These are phyloP conservation scores for Brassica rapa DNA, from an alignment of 345 rosid species.

Conservation along the genomic window DNA sequence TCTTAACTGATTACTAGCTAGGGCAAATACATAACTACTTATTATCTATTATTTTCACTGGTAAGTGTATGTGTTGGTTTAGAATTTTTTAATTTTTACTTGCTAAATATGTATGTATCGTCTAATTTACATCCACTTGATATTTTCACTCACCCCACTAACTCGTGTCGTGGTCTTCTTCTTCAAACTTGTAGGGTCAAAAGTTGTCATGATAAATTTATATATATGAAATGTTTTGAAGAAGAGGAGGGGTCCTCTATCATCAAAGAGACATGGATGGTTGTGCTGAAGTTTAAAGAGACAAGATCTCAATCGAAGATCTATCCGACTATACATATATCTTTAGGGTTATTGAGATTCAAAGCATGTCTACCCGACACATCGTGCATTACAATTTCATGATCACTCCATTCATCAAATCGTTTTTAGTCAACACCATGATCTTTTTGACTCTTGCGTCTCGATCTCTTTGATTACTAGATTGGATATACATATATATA, in stretches of 20 bases:
- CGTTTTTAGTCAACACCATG: conserved; percentile 12
- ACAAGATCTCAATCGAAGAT: conserved; percentile 33
- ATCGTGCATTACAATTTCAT: conserved; percentile 28
- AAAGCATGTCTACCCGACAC: conserved; percentile 35
- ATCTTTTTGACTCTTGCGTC: conserved; percentile 29
- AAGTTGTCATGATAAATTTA: conserved; percentile 39
- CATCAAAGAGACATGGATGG: conserved; percentile 37
- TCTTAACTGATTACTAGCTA: not conserved
- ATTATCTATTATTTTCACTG: not conserved
- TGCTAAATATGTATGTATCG: not conserved
- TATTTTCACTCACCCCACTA: conserved; percentile 1
- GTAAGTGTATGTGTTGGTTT: not conserved
- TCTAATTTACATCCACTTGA: conserved; percentile 4
- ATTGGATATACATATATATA: not conserved
- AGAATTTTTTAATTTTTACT: not conserved
- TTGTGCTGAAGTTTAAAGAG: conserved; percentile 30
- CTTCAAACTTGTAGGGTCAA: conserved; percentile 31
- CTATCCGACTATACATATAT: conserved; percentile 15
- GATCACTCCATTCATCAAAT: conserved; percentile 24
- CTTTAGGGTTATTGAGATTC: conserved; percentile 4
- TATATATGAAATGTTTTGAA: conserved; percentile 24
- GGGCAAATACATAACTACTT: not conserved
- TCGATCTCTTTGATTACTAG: conserved; percentile 2
- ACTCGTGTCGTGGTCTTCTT: not conserved
- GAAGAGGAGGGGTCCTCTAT: conserved; percentile 38